A percentile compares a stretch with the other conserved stretches of the same genome.
phyloP scores from a whole-genome alignment of 176 grass and related monocot genomes.

The Oryza coarctata region DNA sequence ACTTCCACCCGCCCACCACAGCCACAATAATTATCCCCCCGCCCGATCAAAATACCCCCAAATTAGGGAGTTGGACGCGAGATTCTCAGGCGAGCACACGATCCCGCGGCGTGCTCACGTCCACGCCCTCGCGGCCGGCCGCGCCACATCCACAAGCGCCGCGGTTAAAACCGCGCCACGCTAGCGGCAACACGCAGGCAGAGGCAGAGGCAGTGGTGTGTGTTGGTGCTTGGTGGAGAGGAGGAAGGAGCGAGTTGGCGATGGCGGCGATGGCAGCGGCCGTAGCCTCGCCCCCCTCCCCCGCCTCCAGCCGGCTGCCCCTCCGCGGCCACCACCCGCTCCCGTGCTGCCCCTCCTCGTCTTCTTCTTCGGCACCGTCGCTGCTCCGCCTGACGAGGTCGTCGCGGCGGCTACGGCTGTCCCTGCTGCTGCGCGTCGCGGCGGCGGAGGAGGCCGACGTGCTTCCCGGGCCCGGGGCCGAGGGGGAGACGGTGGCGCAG shows the following conservation, averaged over 20 bases:
- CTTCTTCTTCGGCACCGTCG: not conserved
- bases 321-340: no score
- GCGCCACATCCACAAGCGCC: not conserved
- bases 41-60: not conserved
- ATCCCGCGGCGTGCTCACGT: not conserved
- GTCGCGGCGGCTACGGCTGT: constrained; percentile 16
- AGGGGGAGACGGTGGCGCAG: constrained; percentile 6
- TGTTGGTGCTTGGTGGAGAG: not conserved
- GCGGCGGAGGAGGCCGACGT: constrained; percentile 32
- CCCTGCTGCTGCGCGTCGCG: not conserved
- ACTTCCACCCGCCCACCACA: not conserved
- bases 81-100: not conserved
- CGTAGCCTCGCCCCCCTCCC: constrained; percentile 36
- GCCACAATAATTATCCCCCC: not conserved
- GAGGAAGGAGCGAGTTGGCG: not conserved
- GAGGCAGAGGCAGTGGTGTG: no score
- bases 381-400: constrained; percentile 23
- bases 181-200: not conserved
- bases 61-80: not conserved
- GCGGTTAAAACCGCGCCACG: not conserved
- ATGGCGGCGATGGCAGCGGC: constrained; percentile 29
- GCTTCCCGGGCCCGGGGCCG: constrained; percentile 21
- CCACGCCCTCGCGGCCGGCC: not conserved
- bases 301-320: no score
- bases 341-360: not conserved